phyloP scores from a whole-genome alignment of 371 early-diverging fungal genomes.

The Basidiobolus meristosporus region DNA sequence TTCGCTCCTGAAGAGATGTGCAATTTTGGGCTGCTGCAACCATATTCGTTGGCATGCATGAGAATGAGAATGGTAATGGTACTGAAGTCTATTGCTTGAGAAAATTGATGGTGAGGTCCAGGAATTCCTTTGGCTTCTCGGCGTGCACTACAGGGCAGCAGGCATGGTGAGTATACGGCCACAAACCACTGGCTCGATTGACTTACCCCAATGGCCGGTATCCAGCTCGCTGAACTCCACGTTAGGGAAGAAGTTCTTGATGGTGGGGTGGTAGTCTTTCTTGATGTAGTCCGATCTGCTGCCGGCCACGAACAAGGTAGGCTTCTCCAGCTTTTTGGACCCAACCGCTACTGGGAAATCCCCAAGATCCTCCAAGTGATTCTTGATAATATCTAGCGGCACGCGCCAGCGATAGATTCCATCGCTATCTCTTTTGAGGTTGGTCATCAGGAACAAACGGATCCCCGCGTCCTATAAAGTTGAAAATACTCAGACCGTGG shows the following conservation, averaged over 20 bases:
- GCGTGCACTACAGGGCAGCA: slow-evolving; percentile 42
- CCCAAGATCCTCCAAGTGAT: slow-evolving; percentile 27
- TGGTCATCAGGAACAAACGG: slow-evolving; percentile 82
- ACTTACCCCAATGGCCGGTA: slow-evolving; percentile 79
- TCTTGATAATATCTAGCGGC: slow-evolving; percentile 41
- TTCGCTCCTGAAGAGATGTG: no score
- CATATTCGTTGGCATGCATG: no score
- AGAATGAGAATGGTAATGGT: no score
- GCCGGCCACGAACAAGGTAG: slow-evolving; percentile 69
- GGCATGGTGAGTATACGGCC: background rate
- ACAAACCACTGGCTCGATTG: background rate
- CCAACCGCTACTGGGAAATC: slow-evolving; percentile 6
- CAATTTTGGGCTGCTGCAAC: no score
- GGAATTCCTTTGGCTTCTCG: slow-evolving; percentile 39
- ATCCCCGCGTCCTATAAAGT: slow-evolving; percentile 24
- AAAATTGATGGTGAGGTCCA: slow-evolving; percentile 21
- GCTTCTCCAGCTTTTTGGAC: slow-evolving; percentile 17
- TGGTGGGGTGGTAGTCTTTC: slow-evolving; percentile 18
- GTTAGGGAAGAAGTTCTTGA: slow-evolving; percentile 41
- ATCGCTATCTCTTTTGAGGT: slow-evolving; percentile 25
- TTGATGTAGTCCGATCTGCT: slow-evolving; percentile 37
- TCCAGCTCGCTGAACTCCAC: slow-evolving; percentile 34
- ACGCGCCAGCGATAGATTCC: slow-evolving; percentile 39
- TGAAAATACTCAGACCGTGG: background rate
- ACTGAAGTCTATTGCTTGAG: slow-evolving; percentile 9